Conservation (phyloP, 1,139 yeast species). For the Saccharomycopsis phalli region DNA sequence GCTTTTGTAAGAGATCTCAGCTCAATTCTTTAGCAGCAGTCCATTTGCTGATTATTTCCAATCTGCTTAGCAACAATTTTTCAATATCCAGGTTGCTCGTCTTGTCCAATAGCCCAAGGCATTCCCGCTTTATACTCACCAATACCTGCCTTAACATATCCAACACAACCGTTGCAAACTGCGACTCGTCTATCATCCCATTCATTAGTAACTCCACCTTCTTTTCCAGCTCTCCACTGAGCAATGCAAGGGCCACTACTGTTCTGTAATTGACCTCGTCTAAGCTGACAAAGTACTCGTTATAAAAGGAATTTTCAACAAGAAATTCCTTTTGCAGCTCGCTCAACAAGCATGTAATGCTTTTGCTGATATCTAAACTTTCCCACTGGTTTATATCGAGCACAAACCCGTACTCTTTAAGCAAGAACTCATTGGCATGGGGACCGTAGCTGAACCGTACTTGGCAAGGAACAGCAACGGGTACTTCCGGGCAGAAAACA, state of each 20-base stretch:
- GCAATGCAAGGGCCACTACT: constrained; percentile 57
- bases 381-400: constrained; percentile 56
- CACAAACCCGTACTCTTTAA: constrained; percentile 82
- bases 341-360: constrained; percentile 32
- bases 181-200: constrained; percentile 15
- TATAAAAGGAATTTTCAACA: constrained; percentile 47
- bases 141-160: no score
- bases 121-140: no score
- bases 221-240: not conserved
- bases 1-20: no score
- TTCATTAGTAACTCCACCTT: constrained; percentile 5
- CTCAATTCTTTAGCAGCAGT: no score
- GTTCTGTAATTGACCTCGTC: constrained; percentile 61
- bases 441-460: constrained; percentile 52
- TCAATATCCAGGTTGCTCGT: no score
- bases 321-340: constrained; percentile 38
- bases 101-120: no score
- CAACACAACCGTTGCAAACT: constrained; percentile 5
- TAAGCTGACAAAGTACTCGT: constrained; percentile 58
- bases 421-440: constrained; percentile 70
- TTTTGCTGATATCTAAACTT: constrained; percentile 50
- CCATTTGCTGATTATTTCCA: no score
- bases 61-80: no score
- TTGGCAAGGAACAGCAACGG: constrained; percentile 25
- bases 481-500: constrained; percentile 33